Percentiles rank a stretch among this genome's conserved stretches.
Evolutionary conservation across 371 early-diverging fungal species (phyloP).

Genomic region (Batkoa obscura): DNA sequence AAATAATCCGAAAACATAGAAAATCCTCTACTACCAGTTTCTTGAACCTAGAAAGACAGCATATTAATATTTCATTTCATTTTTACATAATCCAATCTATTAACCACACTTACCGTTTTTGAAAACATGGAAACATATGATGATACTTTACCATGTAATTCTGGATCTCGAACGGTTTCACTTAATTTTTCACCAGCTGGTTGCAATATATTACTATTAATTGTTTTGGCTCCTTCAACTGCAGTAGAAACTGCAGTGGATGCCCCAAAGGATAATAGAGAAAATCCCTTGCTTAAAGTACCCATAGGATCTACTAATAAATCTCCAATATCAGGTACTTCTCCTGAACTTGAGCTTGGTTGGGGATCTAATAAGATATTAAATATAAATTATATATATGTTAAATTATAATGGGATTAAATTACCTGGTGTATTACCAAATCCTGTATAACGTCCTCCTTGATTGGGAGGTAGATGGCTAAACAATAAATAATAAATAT

Average conservation of each 20-base stretch:
- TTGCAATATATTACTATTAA: slow-evolving; percentile 60
- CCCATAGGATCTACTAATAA: slow-evolving; percentile 65
- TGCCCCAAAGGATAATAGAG: slow-evolving; percentile 37
- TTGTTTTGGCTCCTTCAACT: slow-evolving; percentile 33
- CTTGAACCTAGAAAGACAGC: background rate
- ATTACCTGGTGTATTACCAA: slow-evolving; percentile 44
- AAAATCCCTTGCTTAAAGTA: slow-evolving; percentile 69
- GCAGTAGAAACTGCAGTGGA: slow-evolving; percentile 17
- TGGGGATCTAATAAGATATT: slow-evolving; percentile 2
- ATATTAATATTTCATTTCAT: too few species aligned
- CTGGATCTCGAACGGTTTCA: slow-evolving; percentile 70
- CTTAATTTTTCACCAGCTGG: slow-evolving; percentile 31
- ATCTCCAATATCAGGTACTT: slow-evolving; percentile 32
- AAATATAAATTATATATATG: background rate
- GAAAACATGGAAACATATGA: slow-evolving; percentile 45
- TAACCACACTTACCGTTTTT: slow-evolving; percentile 24
- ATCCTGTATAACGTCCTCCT: slow-evolving; percentile 82
- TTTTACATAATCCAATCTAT: too few species aligned
- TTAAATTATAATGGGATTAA: slow-evolving; percentile 9
- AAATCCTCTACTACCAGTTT: background rate
- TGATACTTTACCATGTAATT: slow-evolving; percentile 48
- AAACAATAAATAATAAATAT: slow-evolving; percentile 1
- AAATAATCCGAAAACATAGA: background rate
- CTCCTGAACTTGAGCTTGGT: slow-evolving; percentile 5
- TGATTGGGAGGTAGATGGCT: slow-evolving; percentile 68